Evolutionary conservation across 1,284 basidiomycete species (phyloP).

Genomic region (Rhodotorula glutinis): DNA sequence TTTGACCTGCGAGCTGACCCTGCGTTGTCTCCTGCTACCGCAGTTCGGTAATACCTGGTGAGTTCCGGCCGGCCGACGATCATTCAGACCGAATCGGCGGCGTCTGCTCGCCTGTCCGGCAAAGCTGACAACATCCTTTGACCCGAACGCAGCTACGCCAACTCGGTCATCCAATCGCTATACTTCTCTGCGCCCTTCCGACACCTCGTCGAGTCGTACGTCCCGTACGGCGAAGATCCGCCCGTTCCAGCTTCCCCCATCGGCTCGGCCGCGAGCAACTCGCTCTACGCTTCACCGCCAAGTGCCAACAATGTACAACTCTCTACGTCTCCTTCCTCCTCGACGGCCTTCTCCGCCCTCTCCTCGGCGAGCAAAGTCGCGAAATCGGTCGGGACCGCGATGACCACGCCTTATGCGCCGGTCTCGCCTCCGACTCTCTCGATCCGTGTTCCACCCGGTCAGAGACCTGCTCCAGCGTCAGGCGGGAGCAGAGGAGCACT

Average conservation of each 20-base stretch:
- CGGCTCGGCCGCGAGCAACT: too few relatives aligned
- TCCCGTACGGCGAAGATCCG: conserved; percentile 28
- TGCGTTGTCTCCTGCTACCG: too few relatives aligned
- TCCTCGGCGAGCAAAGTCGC: conserved; percentile 1
- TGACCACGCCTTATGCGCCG: conserved; percentile 4
- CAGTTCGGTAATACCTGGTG: conserved; percentile 81
- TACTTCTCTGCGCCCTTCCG: conserved; percentile 83
- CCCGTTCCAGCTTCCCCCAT: background rate
- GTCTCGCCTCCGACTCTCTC: background rate
- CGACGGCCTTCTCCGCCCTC: conserved; percentile 2
- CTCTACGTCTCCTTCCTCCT: conserved; percentile 2
- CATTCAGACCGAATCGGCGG: background rate
- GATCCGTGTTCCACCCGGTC: background rate
- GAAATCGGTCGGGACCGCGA: conserved; percentile 5
- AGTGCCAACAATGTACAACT: background rate
- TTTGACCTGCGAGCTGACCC: too few relatives aligned
- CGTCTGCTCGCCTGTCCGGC: too few relatives aligned
- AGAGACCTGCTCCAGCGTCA: background rate
- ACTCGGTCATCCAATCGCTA: conserved; percentile 92
- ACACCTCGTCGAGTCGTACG: conserved; percentile 64
- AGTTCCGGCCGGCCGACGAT: conserved; percentile 38
- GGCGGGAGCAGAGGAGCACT: conserved; percentile 16
- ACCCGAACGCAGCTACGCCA: conserved; percentile 71
- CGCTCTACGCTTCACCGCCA: background rate
- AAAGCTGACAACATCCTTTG: conserved; percentile 3